phyloP scores from a whole-genome alignment of 2,329 filamentous ascomycete genomes.

The Neocatenulostroma microsporum region DNA sequence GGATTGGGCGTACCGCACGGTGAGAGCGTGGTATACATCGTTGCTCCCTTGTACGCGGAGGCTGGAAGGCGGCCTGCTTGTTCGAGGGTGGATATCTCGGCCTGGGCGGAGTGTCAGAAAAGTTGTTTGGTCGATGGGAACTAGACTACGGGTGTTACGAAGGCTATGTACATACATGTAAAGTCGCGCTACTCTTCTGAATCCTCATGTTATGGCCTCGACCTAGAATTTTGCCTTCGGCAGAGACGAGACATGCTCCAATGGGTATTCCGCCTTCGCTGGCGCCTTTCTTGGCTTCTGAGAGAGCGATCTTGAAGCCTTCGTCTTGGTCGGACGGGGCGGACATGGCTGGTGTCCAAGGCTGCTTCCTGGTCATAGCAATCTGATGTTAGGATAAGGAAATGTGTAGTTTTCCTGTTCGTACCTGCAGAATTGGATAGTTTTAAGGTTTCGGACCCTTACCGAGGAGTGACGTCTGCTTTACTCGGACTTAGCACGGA shows the following conservation, averaged over 20 bases:
- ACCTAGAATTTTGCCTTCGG: conserved; percentile 62
- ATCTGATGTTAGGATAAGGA: not conserved
- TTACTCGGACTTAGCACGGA: not conserved
- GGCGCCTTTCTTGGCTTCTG: conserved; percentile 49
- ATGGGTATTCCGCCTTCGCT: conserved; percentile 52
- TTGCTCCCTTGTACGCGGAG: conserved; percentile 59
- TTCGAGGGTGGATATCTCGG: conserved; percentile 67
- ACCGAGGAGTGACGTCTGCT: too few relatives aligned
- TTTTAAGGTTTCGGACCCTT: too few relatives aligned
- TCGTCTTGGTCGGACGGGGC: conserved; percentile 34
- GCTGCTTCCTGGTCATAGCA: not conserved
- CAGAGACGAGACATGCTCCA: conserved; percentile 56
- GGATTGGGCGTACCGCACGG: too few relatives aligned
- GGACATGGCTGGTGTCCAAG: conserved; percentile 1
- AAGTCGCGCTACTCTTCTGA: conserved; percentile 61
- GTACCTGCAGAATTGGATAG: too few relatives aligned
- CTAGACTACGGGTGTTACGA: not conserved
- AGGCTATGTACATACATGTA: conserved; percentile 49
- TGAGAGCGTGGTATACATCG: conserved; percentile 77
- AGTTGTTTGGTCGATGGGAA: not conserved
- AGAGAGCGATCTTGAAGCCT: conserved; percentile 51
- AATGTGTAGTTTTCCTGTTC: not conserved
- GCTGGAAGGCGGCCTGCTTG: conserved; percentile 65
- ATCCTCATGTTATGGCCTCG: conserved; percentile 67
- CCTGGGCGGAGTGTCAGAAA: conserved; percentile 42